Base-by-base conservation (phyloP, 2,329 filamentous ascomycete species). In the Hymenoscyphus occultus region DNA sequence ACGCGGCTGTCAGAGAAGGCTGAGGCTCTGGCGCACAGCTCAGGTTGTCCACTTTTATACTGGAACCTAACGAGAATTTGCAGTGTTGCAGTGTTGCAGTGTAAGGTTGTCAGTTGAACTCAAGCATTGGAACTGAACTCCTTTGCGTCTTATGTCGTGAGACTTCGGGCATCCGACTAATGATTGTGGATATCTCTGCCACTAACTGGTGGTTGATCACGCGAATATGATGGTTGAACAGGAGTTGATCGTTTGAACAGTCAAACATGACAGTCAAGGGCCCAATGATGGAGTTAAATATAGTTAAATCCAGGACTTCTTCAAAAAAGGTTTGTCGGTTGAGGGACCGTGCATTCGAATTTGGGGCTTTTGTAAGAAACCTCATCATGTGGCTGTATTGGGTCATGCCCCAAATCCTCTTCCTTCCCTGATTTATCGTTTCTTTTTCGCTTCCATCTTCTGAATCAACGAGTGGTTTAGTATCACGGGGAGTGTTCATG, bases 181-280 rank as follows among this genome's bases (percentile, higher is more conserved):
- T 84, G 57, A 98, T 89, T 2, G 83, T 77, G 5, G 86, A 84
- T 9, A 93, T 89, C 77, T 99, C 95, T 12, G 83, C 80, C 2
- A 97, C 79, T 2, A 98, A 82, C 39, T 88, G 79, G 54, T 89
- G 83, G 78, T 94, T 90, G 56, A 91, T 82, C 51, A 83, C 81
- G 16, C 85, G 85, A 0, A 91, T 82, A 48, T 85, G 80, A 67
- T 81, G 82, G 77, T 93, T 93, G 72, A 84, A 83, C 7, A 90
- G 78, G 0, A 98, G 77, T 58, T 87, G 81, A 56, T 90, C 86
- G 74, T 96, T 96, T 35, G 85, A 83, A 71, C 89, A 86, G 71
- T 96, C 90, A 61, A 96, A 83, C 9, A 96, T 80, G 1, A 91
- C 89, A 3, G 92, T 93, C 5, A 97, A 80, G 0, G 94, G 89